These are phyloP conservation scores for Aspergillus tubingensis DNA, from an alignment of 2,329 filamentous ascomycete species.

Conservation along the genomic window DNA sequence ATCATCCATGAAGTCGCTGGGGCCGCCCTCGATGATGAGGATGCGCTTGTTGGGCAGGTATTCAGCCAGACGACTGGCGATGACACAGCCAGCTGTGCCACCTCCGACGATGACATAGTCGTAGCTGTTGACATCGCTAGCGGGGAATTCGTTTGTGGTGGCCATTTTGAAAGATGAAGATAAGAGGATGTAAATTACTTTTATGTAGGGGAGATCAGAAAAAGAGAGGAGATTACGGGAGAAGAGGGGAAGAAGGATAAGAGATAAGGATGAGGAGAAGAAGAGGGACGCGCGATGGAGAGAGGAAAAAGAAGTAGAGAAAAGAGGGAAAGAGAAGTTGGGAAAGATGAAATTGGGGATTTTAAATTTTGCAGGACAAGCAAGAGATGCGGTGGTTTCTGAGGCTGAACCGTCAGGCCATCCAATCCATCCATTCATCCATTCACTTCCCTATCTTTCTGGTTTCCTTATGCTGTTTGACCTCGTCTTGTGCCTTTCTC, in stretches of 20 bases:
- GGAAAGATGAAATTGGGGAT: conserved; percentile 3
- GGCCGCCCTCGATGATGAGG: conserved; percentile 83
- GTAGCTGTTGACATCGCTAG: conserved; percentile 66
- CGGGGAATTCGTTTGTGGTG: conserved; percentile 68
- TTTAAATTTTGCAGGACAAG: conserved; percentile 5
- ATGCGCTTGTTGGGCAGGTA: conserved; percentile 81
- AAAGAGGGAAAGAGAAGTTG: conserved; percentile 11
- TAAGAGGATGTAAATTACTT: no score
- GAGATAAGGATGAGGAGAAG: conserved; percentile 7
- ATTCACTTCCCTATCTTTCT: conserved; percentile 8
- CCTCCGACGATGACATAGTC: conserved; percentile 87
- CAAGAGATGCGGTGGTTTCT: conserved; percentile 10
- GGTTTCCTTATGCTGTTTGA: conserved; percentile 9
- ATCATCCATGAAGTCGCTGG: conserved; percentile 86
- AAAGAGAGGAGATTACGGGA: conserved; percentile 5
- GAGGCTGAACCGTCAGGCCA: conserved; percentile 14
- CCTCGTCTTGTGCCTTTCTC: conserved; percentile 10
- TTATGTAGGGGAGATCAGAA: not conserved
- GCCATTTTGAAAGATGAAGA: conserved; percentile 48
- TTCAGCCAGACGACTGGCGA: conserved; percentile 75
- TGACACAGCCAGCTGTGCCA: conserved; percentile 82
- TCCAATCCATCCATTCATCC: not conserved
- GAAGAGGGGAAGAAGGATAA: conserved; percentile 10
- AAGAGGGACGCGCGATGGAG: not conserved
- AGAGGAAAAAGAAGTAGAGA: not conserved